Evolutionary conservation across 352 stramenopile species (phyloP).

Genomic region (Pythium coloratum): DNA sequence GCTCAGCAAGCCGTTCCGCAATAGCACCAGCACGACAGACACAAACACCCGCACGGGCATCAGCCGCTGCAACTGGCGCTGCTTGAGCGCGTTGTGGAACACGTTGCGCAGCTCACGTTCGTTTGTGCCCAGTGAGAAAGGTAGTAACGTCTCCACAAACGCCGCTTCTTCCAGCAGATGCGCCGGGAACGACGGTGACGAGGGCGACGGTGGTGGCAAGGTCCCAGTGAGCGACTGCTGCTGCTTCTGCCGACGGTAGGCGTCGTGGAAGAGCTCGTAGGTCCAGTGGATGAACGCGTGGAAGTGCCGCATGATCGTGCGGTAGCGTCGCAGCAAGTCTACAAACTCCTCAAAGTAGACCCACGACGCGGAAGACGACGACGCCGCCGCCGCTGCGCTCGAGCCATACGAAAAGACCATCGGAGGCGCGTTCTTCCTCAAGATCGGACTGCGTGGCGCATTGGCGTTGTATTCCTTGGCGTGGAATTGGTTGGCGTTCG

Average conservation of each 20-base stretch:
- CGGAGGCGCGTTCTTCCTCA: slow-evolving; percentile 23
- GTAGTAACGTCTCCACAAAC: slow-evolving; percentile 46
- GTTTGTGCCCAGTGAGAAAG: slow-evolving; percentile 45
- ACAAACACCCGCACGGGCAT: slow-evolving; percentile 70
- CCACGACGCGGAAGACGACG: slow-evolving; percentile 22
- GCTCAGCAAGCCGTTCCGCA: slow-evolving; percentile 60
- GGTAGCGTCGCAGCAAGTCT: slow-evolving; percentile 59
- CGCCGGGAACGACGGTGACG: neutral
- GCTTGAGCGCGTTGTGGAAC: slow-evolving; percentile 65
- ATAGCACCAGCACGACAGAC: slow-evolving; percentile 58
- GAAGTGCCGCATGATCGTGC: slow-evolving; percentile 63
- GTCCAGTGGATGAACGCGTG: slow-evolving; percentile 59
- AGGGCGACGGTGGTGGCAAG: neutral
- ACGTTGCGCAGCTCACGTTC: slow-evolving; percentile 64
- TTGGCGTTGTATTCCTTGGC: slow-evolving; percentile 46
- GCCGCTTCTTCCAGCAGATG: slow-evolving; percentile 41
- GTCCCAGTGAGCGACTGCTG: slow-evolving; percentile 3
- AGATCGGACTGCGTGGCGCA: slow-evolving; percentile 48
- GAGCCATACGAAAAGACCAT: neutral
- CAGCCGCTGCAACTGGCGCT: slow-evolving; percentile 45
- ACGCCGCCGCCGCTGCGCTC: neutral
- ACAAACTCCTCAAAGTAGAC: slow-evolving; percentile 64
- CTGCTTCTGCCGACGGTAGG: slow-evolving; percentile 18
- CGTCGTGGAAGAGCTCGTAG: slow-evolving; percentile 49
- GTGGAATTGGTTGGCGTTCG: slow-evolving; percentile 69